Base-by-base conservation (phyloP, 1,284 basidiomycete species). In the Athelia psychrophila region DNA sequence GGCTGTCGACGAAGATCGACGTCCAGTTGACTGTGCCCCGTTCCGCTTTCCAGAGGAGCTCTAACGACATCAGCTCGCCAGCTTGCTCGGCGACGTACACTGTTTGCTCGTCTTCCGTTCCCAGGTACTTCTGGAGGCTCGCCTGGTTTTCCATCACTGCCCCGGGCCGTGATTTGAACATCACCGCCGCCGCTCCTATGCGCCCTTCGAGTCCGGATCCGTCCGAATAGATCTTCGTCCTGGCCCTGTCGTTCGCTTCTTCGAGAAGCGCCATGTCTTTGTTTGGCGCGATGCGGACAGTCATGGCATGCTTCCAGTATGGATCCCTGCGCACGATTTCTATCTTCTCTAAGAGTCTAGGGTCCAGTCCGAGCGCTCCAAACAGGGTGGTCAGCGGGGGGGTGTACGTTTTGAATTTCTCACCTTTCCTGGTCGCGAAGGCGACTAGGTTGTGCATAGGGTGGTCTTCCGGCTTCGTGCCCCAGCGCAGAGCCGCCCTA, bases 31-130 rank as follows among this genome's bases (percentile, higher is more conserved):
- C n/a, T 9, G 5, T 9, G 8, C 38, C 38, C 8, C 8, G 8
- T 10, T 16, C 24, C 16, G 16, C 22, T 4, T 5, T 46, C 9
- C 6, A 20, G 5, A 46, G 24, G 20, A 36, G 19, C 12, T 59
- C 45, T 0, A 51, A 24, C 2, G 51, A 56, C 1, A 63, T 47
- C 1, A 62, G 47, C 40, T 53, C 49, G 1, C 60, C 56, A 2
- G 55, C 51, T 3, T 57, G 19, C 48, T 63, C 59, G 3, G 45
- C 59, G 47, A 62, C 55, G 20, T 52, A 61, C 0, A 59, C 58
- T 3, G 55, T 62, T 40, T 63, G 61, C 6, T 53, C 33, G 15
- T 20, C 20, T 12, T 32, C 35, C 2, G 44, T 15, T 2, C 61
- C 56, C 2, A 63, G 51, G 32, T 58, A 50, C 20, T 56, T 25